Evolutionary conservation across 148 eudicot genomes (phyloP).

Genomic region (Vaccinium darrowii): DNA sequence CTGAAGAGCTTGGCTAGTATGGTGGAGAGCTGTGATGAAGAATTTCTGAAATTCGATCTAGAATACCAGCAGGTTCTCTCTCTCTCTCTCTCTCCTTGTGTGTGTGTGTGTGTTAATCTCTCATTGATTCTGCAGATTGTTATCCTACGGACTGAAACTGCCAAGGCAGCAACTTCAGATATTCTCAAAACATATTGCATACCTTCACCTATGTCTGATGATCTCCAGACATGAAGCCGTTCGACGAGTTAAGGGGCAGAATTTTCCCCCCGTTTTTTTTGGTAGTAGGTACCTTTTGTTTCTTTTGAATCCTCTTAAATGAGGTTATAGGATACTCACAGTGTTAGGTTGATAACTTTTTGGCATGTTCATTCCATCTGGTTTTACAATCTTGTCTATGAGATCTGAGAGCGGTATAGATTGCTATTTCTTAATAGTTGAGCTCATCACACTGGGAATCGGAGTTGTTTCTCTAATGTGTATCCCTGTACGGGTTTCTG

Average conservation of each 20-base stretch:
- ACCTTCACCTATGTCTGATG: constrained; percentile 50
- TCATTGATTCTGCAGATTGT: constrained; percentile 31
- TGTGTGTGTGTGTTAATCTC: background rate
- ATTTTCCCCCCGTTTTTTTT: background rate
- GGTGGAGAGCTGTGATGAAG: constrained; percentile 43
- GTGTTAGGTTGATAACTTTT: background rate
- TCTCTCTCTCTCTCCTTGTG: constrained; percentile 7
- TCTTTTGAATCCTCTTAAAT: background rate
- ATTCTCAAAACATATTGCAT: constrained; percentile 44
- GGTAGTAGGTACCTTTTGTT: background rate
- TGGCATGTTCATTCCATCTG: background rate
- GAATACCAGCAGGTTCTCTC: constrained; percentile 41
- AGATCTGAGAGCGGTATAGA: background rate
- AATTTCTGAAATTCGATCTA: constrained; percentile 40
- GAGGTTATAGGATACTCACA: background rate
- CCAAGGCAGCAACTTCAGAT: constrained; percentile 44
- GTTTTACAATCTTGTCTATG: background rate
- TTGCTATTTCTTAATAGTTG: background rate
- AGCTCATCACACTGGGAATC: background rate
- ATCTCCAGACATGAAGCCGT: constrained; percentile 33
- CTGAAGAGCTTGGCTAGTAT: constrained; percentile 41
- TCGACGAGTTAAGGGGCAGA: background rate
- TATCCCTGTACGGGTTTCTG: background rate
- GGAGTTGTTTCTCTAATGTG: background rate
- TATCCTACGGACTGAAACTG: constrained; percentile 32